Conservation (phyloP, 495 filamentous ascomycete genomes). For the Durotheca rogersii region DNA sequence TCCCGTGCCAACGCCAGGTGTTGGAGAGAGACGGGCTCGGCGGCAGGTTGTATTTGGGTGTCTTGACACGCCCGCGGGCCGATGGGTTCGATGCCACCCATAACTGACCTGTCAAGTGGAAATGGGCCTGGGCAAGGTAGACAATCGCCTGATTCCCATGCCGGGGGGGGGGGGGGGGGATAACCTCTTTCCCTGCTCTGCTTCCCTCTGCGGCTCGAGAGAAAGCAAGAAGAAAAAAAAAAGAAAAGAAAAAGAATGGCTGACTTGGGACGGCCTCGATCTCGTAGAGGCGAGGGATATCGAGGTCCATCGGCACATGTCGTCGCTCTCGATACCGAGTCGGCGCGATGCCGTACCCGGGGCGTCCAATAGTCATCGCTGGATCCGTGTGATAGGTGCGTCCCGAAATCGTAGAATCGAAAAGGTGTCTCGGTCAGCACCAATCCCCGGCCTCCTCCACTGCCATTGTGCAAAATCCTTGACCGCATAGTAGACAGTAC, state of each 20-base stretch:
- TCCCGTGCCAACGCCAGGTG: background rate
- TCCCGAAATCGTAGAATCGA: background rate
- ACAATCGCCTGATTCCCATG: slow-evolving; percentile 5
- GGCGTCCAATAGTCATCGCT: slow-evolving; percentile 7
- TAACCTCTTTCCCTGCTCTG: slow-evolving; percentile 3
- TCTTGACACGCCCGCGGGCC: slow-evolving; percentile 27
- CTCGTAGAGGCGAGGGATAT: too few species aligned
- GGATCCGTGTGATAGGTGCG: background rate
- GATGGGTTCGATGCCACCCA: slow-evolving; percentile 25
- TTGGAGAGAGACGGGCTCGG: slow-evolving; percentile 16
- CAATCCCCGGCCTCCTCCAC: too few species aligned
- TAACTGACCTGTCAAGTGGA: slow-evolving; percentile 8
- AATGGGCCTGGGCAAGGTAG: background rate
- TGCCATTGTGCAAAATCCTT: slow-evolving; percentile 4
- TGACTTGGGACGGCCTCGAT: background rate
- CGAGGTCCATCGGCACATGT: too few species aligned
- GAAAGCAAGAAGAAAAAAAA: background rate
- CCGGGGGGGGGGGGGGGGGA: background rate
- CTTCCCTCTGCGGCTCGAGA: too few species aligned
- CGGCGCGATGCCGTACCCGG: background rate
- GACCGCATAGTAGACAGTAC: slow-evolving; percentile 17
- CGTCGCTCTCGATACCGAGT: slow-evolving; percentile 2
- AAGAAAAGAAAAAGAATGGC: background rate
- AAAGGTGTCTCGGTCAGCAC: background rate
- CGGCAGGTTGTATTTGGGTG: slow-evolving; percentile 22